Evolutionary conservation across 345 rosid genomes (phyloP).

Genomic region (Citrus cavaleriei): DNA sequence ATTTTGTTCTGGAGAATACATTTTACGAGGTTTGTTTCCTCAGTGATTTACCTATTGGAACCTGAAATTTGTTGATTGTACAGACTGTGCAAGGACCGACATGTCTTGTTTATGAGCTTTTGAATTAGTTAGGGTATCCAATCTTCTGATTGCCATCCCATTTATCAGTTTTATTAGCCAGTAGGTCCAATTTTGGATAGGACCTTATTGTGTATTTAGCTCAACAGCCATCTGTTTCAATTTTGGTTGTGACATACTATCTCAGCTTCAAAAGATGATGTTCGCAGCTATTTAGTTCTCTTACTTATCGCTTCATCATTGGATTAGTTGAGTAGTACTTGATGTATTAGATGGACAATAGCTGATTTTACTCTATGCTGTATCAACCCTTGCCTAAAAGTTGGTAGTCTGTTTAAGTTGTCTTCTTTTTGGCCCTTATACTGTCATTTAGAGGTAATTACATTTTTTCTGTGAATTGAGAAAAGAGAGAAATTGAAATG

Average conservation of each 20-base stretch:
- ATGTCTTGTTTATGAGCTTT: neutral
- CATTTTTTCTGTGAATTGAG: neutral
- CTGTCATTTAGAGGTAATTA: neutral
- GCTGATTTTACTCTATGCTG: neutral
- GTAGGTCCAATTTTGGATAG: neutral
- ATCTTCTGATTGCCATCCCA: neutral
- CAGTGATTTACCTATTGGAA: neutral
- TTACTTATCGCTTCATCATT: neutral
- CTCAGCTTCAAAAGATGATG: neutral
- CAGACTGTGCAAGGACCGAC: neutral
- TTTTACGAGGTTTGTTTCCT: conserved; percentile 5
- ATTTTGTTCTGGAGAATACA: neutral
- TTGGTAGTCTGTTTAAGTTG: neutral
- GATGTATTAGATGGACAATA: neutral
- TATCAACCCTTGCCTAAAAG: neutral
- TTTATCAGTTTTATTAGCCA: neutral
- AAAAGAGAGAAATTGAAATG: neutral
- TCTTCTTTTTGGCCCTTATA: neutral
- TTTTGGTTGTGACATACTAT: neutral
- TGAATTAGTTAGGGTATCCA: neutral
- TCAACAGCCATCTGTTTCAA: neutral
- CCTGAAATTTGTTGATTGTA: neutral
- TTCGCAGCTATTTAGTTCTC: neutral
- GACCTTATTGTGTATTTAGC: neutral
- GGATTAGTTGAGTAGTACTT: neutral